Evolutionary conservation across 768 basidiomycete species (phyloP), one percentile per base, ranked within the genome.

Genomic region (Lactifluus volemus): DNA sequence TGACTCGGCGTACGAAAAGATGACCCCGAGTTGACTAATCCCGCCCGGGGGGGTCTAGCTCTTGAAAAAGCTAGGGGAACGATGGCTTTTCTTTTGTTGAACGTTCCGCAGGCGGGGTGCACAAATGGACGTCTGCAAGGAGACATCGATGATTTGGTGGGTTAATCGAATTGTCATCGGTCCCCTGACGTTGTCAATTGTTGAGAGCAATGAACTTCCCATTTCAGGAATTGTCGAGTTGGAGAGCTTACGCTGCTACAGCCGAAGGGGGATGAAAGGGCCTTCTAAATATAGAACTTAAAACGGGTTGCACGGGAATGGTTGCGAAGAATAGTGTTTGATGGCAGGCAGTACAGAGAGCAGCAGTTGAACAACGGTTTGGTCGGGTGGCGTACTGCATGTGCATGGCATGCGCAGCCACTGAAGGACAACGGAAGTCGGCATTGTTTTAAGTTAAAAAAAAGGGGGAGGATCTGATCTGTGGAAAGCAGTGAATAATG

Each of bases 251-350:
- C 41, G 32, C 25, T 25, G 25, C 25, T 25, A 25, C 25, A 34
- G 56, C 48, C 47, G 58, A 63, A 63, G 34, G 52, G 15, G 52
- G 61, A 63, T 63, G 61, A 63, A 63, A 63, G 56, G 51, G 39
- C 19, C 25, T 42, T 58, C 61, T 63, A 58, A 49, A 63, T 63
- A 58, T 58, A 49, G 61, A 30, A 25, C 25, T 9, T 30, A 38
- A 30, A 29, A 8, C 57, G 61, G 61, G 32, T 53, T 58, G 21
- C 36, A 44, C 61, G 61, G 57, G 52, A 42, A n/a, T 49, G 61
- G 57, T 62, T 62, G 50, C 47, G 42, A 58, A 11, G 61, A 19
- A 48, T 58, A 45, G 11, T 36, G 30, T 30, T 58, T 49, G 51
- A 49, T 49, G 47, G 52, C n/a, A 54, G 47, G 52, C n/a, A 54